A percentile compares a stretch with the other conserved stretches of the same genome.
phyloP scores from a whole-genome alignment of 1,284 basidiomycete genomes.

The Fomes fomentarius region DNA sequence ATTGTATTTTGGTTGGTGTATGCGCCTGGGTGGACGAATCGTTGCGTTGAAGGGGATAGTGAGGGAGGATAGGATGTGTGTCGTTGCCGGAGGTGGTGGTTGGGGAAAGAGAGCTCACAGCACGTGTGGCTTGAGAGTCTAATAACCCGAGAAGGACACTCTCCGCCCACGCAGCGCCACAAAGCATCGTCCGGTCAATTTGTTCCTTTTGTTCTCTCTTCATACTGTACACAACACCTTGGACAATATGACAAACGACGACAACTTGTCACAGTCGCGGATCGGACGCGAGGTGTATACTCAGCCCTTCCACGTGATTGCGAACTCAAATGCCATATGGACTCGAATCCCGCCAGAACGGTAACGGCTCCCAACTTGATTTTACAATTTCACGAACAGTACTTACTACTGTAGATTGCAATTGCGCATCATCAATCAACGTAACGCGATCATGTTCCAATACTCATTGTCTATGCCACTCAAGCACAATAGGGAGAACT shows the following conservation, averaged over 20 bases:
- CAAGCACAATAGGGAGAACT: too few relatives aligned
- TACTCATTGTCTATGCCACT: too few relatives aligned
- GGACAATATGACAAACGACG: background rate
- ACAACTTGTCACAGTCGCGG: background rate
- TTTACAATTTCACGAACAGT: too few relatives aligned
- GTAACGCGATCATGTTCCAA: too few relatives aligned
- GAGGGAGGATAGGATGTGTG: background rate
- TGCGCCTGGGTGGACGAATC: too few relatives aligned
- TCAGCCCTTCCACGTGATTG: background rate
- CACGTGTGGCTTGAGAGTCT: conserved; percentile 16
- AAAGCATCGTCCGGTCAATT: background rate
- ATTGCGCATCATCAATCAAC: too few relatives aligned
- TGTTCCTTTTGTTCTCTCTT: background rate
- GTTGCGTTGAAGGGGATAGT: background rate
- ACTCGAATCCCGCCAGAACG: too few relatives aligned
- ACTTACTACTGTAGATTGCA: too few relatives aligned
- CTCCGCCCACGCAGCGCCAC: conserved; percentile 3
- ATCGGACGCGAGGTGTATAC: background rate
- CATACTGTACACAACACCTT: background rate
- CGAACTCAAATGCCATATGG: background rate
- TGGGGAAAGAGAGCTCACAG: conserved; percentile 7
- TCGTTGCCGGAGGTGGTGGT: conserved; percentile 17
- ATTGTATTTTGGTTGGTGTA: too few relatives aligned
- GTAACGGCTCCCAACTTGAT: too few relatives aligned
- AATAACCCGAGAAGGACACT: conserved; percentile 1